Conservation (phyloP, 2,329 filamentous ascomycete genomes). For the Epichloe gansuensis region DNA sequence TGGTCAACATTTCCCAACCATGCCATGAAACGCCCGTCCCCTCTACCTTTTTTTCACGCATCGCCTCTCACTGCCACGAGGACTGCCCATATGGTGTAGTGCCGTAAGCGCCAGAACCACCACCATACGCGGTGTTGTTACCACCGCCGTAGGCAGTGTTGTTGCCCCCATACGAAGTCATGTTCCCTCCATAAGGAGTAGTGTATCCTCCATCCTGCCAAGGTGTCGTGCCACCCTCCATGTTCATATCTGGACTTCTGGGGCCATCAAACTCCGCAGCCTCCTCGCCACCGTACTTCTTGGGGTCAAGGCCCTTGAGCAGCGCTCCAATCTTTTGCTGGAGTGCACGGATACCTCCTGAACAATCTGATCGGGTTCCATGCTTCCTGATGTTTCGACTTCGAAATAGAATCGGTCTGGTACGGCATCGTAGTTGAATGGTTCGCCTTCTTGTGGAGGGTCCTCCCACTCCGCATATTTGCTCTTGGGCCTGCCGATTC, state of each 20-base stretch:
- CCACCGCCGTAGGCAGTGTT: conserved; percentile 58
- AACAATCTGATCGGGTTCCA: conserved; percentile 83
- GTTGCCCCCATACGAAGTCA: conserved; percentile 51
- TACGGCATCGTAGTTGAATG: conserved; percentile 82
- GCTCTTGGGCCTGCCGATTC: conserved; percentile 55
- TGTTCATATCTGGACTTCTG: conserved; percentile 51
- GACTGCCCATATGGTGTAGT: conserved; percentile 35
- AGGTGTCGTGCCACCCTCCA: conserved; percentile 42
- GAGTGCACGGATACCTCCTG: conserved; percentile 74
- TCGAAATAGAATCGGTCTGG: conserved; percentile 86
- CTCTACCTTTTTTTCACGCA: not conserved
- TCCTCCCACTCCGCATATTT: conserved; percentile 73
- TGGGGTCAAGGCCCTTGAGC: conserved; percentile 44
- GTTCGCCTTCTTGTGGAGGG: conserved; percentile 65
- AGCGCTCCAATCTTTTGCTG: conserved; percentile 82
- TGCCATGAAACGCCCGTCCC: conserved; percentile 4
- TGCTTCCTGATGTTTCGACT: conserved; percentile 76
- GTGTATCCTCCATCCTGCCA: conserved; percentile 56
- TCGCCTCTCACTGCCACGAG: conserved; percentile 31
- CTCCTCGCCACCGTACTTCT: conserved; percentile 41
- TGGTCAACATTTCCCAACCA: not conserved
- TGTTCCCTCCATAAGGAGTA: conserved; percentile 50
- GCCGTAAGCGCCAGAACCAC: conserved; percentile 32
- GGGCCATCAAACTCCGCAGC: conserved; percentile 51
- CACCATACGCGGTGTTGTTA: conserved; percentile 55